phyloP scores from a whole-genome alignment of 225 moss, liverwort and hornwort species.

The Polytrichum formosum region DNA sequence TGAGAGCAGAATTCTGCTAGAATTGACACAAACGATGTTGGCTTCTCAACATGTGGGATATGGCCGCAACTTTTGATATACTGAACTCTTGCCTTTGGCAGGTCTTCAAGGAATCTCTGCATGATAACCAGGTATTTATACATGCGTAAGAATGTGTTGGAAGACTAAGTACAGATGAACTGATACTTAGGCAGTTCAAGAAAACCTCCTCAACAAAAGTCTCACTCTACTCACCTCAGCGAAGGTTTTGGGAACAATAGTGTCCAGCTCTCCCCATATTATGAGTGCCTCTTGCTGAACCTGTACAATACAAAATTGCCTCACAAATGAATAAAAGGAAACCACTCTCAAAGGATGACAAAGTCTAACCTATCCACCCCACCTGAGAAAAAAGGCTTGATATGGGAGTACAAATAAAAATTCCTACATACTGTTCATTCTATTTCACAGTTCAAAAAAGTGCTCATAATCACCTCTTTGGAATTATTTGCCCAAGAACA shows the following conservation, averaged over 20 bases:
- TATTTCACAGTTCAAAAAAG: too few relatives aligned
- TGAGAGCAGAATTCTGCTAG: constrained; percentile 27
- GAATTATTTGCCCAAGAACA: too few relatives aligned
- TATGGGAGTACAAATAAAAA: too few relatives aligned
- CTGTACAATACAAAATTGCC: constrained; percentile 28
- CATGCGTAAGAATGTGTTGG: too few relatives aligned
- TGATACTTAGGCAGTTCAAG: too few relatives aligned
- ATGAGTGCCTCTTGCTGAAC: constrained; percentile 85
- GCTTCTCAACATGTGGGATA: constrained; percentile 59
- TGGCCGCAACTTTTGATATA: constrained; percentile 45
- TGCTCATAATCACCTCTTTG: too few relatives aligned
- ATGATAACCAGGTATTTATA: neutral
- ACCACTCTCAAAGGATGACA: too few relatives aligned
- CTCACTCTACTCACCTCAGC: constrained; percentile 51
- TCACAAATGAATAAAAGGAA: too few relatives aligned
- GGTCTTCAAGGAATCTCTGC: constrained; percentile 53
- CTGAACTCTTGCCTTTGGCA: constrained; percentile 43
- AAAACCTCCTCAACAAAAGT: too few relatives aligned
- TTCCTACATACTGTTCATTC: too few relatives aligned
- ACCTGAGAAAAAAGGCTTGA: too few relatives aligned
- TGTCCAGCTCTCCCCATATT: constrained; percentile 87
- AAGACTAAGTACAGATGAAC: neutral
- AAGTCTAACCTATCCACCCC: too few relatives aligned
- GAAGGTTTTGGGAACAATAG: constrained; percentile 71
- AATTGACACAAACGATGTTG: constrained; percentile 34